Evolutionary conservation across 768 basidiomycete genomes (phyloP).

Genomic region (Mycena albidolilacea): DNA sequence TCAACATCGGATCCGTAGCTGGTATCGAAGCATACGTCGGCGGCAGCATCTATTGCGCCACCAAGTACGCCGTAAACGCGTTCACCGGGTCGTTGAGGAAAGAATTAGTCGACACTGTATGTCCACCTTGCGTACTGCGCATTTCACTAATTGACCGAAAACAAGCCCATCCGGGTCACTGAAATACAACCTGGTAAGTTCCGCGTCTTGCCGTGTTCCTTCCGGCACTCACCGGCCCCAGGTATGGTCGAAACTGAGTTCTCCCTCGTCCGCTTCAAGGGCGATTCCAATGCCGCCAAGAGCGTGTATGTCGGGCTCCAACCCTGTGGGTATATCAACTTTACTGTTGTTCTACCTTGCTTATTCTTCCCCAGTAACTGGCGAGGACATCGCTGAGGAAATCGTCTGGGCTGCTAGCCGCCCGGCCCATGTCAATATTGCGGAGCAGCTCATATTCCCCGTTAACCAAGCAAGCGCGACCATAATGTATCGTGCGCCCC

Average conservation of each 20-base stretch:
- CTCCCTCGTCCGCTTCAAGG: conserved; percentile 90
- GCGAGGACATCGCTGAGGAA: conserved; percentile 95
- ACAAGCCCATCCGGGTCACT: conserved; percentile 84
- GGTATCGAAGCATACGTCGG: conserved; percentile 91
- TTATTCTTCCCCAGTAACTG: conserved; percentile 67
- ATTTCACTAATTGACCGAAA: not conserved
- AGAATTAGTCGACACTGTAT: conserved; percentile 87
- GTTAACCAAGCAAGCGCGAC: conserved; percentile 84
- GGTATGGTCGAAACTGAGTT: conserved; percentile 95
- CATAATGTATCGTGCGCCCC: conserved; percentile 68
- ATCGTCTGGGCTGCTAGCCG: conserved; percentile 97
- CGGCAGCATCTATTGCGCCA: conserved; percentile 94
- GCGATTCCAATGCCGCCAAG: conserved; percentile 85
- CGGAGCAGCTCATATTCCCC: conserved; percentile 83
- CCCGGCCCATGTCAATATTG: conserved; percentile 93
- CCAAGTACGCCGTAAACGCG: conserved; percentile 88
- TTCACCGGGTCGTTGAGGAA: conserved; percentile 87
- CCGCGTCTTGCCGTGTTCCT: conserved; percentile 31
- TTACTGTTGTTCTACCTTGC: conserved; percentile 1
- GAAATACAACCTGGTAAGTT: conserved; percentile 92
- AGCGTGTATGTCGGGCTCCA: conserved; percentile 93
- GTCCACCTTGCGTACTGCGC: not conserved
- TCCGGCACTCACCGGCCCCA: conserved; percentile 38
- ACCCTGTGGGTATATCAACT: conserved; percentile 71
- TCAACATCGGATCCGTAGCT: conserved; percentile 96